Conservation (phyloP, 2,329 filamentous ascomycete species). For the Aspergillus sp. region DNA sequence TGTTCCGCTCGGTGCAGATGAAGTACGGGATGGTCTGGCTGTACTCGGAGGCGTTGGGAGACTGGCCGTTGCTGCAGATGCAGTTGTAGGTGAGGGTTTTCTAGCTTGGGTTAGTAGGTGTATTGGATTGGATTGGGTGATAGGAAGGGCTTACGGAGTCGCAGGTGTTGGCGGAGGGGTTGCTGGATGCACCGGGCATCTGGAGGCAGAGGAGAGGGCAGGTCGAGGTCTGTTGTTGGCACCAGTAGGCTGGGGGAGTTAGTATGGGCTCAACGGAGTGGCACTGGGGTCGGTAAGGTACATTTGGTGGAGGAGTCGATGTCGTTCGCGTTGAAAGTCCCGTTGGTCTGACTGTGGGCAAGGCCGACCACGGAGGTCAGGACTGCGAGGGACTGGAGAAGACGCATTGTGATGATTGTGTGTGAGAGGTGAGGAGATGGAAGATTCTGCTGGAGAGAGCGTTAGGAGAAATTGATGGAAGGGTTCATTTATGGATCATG, state of each 20-base stretch:
- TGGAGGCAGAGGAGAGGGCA: slow-evolving; percentile 49
- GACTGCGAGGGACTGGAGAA: slow-evolving; percentile 29
- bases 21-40: slow-evolving; percentile 63
- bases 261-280: too few species aligned
- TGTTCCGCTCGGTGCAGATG: slow-evolving; percentile 58
- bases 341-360: slow-evolving; percentile 31
- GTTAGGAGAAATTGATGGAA: neutral
- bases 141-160: slow-evolving; percentile 29
- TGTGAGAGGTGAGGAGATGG: neutral
- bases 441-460: neutral
- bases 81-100: slow-evolving; percentile 54
- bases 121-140: neutral
- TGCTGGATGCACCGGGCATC: slow-evolving; percentile 32
- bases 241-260: slow-evolving; percentile 41
- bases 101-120: slow-evolving; percentile 19
- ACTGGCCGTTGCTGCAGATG: slow-evolving; percentile 53
- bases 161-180: slow-evolving; percentile 40
- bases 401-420: slow-evolving; percentile 21
- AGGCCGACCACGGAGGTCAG: slow-evolving; percentile 31
- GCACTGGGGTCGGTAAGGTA: neutral
- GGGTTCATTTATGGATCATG: neutral
- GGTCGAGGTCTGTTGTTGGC: slow-evolving; percentile 38
- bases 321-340: neutral
- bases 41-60: slow-evolving; percentile 61
- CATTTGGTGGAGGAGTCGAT: neutral